A percentile compares a stretch with the other conserved stretches of the same genome.
These are phyloP conservation scores for Carpinus viminea DNA, from an alignment of 306 rosid species.

Conservation along the genomic window DNA sequence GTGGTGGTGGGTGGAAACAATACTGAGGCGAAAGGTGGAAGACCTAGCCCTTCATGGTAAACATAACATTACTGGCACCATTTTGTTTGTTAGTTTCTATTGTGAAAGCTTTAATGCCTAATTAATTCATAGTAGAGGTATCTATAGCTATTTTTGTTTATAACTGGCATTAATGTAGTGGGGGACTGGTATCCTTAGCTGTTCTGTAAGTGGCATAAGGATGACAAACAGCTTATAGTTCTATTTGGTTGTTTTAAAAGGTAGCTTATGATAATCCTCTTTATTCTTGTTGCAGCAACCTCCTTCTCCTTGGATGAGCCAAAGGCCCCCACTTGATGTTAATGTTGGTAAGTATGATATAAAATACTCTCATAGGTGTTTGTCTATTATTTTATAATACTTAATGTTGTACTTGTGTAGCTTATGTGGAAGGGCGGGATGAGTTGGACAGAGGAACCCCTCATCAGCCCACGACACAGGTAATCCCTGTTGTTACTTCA, in stretches of 20 bases:
- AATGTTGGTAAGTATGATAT: slow-evolving; percentile 77
- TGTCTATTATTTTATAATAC: slow-evolving; percentile 38
- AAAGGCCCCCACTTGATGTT: slow-evolving; percentile 90
- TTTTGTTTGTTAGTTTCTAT: slow-evolving; percentile 4
- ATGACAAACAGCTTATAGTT: slow-evolving; percentile 9
- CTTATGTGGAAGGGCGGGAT: slow-evolving; percentile 97
- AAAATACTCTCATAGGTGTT: slow-evolving; percentile 15
- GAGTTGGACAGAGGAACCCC: slow-evolving; percentile 84
- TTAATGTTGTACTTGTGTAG: slow-evolving; percentile 47
- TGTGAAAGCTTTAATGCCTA: background rate
- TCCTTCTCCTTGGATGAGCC: slow-evolving; percentile 93
- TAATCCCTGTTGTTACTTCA: slow-evolving; percentile 34
- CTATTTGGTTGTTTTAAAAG: background rate
- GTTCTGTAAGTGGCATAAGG: background rate
- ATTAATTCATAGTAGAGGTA: background rate
- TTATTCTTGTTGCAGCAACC: slow-evolving; percentile 68
- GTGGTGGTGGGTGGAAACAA: slow-evolving; percentile 45
- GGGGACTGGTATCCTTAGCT: background rate
- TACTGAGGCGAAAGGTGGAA: slow-evolving; percentile 69
- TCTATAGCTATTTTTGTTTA: background rate
- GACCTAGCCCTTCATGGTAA: slow-evolving; percentile 78
- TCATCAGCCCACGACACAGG: slow-evolving; percentile 77
- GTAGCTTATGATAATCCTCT: slow-evolving; percentile 20
- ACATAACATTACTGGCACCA: background rate
- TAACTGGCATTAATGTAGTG: background rate